Base-by-base conservation (phyloP, 768 basidiomycete genomes). In the Russula emetica region DNA sequence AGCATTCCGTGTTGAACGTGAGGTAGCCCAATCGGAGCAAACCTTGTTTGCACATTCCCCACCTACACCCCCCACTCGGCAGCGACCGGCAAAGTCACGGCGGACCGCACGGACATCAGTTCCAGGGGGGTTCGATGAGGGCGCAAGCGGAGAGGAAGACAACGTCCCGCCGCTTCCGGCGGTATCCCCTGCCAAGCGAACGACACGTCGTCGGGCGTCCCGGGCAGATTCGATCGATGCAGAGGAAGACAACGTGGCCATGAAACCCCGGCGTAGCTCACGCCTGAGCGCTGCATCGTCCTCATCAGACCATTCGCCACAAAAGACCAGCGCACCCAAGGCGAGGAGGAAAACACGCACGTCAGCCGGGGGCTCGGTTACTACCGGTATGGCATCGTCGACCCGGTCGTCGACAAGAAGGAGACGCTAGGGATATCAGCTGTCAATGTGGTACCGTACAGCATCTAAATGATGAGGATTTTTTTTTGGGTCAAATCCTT, bases 271-370 rank as follows among this genome's bases (percentile, higher is more conserved):
- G n/a, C 66, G 67, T 13, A 69, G 67, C 62, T 64, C 67, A 38
- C 66, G 67, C 32, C 42, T 69, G 50, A 69, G 67, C 26, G 62
- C 47, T 1, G 62, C 67, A 5, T 69, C 67, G n/a, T 67, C 66
- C 47, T 69, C 67, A 0, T 57, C 62, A 0, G 66, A 69, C 24
- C 66, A 58, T 10, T 67, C 67, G 20, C 67, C 67, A 34, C 66
- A 51, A 30, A 69, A 69, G 49, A 58, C 10, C 2, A 55, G 58
- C 26, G 62, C 66, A 4, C 55, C 61, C 20, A 59, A 61, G 58
- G 49, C 55, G 36, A 62, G 30, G 32, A 58, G 60, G 14, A 62
- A 58, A 40, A 65, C 54, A 11, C 62, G 62, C 13, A 50, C 38
- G 30, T 36, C 58, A 3, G 58, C 55, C 3, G 64, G 64, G 5